Percentiles rank a stretch among this genome's conserved stretches.
phyloP scores from a whole-genome alignment of 2,329 filamentous ascomycete species.

The Verticillium klebahnii region DNA sequence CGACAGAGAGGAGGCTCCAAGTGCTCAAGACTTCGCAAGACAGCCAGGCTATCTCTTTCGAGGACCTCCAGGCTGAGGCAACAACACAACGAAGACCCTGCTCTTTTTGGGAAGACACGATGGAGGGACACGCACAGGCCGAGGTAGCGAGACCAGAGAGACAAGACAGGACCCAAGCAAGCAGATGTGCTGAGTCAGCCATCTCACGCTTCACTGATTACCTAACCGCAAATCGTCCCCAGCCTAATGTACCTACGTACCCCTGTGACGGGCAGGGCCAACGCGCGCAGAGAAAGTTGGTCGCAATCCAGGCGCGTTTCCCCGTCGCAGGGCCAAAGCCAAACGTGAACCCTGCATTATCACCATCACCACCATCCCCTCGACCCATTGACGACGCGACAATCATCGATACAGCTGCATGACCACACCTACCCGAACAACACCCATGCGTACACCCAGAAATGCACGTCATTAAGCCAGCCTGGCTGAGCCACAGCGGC shows the following conservation, averaged over 20 bases:
- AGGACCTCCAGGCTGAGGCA: too few relatives aligned
- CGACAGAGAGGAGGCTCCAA: too few relatives aligned
- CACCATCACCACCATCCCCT: background rate
- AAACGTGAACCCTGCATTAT: background rate
- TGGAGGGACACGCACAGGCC: background rate
- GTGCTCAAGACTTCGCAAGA: too few relatives aligned
- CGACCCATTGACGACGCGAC: background rate
- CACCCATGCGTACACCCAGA: background rate
- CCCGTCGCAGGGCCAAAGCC: background rate
- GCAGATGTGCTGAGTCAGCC: background rate
- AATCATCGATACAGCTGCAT: background rate
- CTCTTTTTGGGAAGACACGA: too few relatives aligned
- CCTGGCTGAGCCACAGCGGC: slow-evolving; percentile 93
- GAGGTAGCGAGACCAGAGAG: background rate
- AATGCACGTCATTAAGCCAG: slow-evolving; percentile 90
- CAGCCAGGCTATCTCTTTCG: too few relatives aligned
- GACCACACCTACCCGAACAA: background rate
- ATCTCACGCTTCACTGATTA: background rate
- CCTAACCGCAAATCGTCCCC: background rate
- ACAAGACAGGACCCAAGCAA: too few relatives aligned
- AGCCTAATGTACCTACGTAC: background rate
- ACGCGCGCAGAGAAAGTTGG: background rate
- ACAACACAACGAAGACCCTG: too few relatives aligned
- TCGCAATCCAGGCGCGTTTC: background rate
- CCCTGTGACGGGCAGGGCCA: background rate